Base-by-base conservation (phyloP, 169 alveolate genomes). In the Plasmodium vinckei region DNA sequence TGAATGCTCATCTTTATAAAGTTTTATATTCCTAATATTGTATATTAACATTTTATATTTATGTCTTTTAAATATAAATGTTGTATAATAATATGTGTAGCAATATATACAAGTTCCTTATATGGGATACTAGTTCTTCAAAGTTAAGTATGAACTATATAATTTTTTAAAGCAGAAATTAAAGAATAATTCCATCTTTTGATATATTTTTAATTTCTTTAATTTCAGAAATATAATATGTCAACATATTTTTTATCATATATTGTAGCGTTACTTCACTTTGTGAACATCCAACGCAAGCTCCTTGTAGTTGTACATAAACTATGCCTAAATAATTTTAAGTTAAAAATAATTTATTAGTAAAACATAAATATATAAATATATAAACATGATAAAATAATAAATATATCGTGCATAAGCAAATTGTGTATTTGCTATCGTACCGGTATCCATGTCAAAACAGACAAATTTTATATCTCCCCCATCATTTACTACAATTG, bases 221-320 rank as follows among this genome's bases (percentile, higher is more conserved):
- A 49, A 93, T 92, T 69, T 93, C 96, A 57, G 92, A 93, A 46
- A 93, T 88, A 64, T 93, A 93, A 79, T 93, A 94, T 87, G 94
- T 87, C 39, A 93, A 75, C 94, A 92, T 93, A 25, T 94, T 94
- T 75, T 93, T 94, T 51, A 93, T 93, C 96, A 93, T 93, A 77
- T 92, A 93, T 87, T 93, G 93, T 15, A 93, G 92, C 19, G 96
- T 93, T 19, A 92, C 51, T 84, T 93, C 96, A 75, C 95, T 92
- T 77, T 93, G 96, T 49, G 92, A 87, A 42, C 96, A 93, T 23
- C 94, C 92, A 27, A 92, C 94, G 63, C 96, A 93, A 1, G 96
- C 96, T 44, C 96, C 96, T 68, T 94, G 92, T 60, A 93, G 77
- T 39, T 92, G 93, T 9, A 93, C 95, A 69, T 92, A 93, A 54